Conservation (phyloP, 495 filamentous ascomycete species). For the Penicillium pancosmium region DNA sequence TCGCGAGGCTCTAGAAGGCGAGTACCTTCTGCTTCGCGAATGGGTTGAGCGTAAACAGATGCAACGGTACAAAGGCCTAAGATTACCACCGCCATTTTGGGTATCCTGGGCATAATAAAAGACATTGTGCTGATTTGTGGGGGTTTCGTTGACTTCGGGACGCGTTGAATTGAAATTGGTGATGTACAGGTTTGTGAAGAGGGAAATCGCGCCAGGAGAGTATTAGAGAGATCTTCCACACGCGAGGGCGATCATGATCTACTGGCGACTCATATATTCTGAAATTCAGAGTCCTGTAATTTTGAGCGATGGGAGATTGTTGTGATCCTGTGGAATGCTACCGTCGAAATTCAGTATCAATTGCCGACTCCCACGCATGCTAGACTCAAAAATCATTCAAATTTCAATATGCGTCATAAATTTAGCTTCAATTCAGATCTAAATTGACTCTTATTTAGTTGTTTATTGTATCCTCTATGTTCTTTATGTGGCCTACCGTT, state of each 20-base stretch:
- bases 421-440: background rate
- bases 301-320: background rate
- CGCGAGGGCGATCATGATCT: slow-evolving; percentile 10
- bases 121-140: slow-evolving; percentile 13
- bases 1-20: slow-evolving; percentile 19
- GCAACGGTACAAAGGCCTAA: slow-evolving; percentile 15
- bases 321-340: slow-evolving; percentile 23
- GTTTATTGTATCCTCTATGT: background rate
- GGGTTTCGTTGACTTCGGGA: background rate
- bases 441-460: background rate
- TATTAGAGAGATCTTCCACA: slow-evolving; percentile 9
- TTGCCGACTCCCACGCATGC: slow-evolving; percentile 5
- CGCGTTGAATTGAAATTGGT: background rate
- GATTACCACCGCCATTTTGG: slow-evolving; percentile 4
- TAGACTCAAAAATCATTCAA: background rate
- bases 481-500: background rate
- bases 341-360: background rate
- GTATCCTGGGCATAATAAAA: background rate
- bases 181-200: background rate
- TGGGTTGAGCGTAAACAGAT: slow-evolving; percentile 20
- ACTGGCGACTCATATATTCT: slow-evolving; percentile 20
- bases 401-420: background rate
- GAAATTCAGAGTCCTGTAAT: background rate
- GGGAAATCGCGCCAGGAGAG: background rate
- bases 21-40: slow-evolving; percentile 8